Base-by-base conservation (phyloP, 805 yeast species). In the Cyberlindnera mycetangii region DNA sequence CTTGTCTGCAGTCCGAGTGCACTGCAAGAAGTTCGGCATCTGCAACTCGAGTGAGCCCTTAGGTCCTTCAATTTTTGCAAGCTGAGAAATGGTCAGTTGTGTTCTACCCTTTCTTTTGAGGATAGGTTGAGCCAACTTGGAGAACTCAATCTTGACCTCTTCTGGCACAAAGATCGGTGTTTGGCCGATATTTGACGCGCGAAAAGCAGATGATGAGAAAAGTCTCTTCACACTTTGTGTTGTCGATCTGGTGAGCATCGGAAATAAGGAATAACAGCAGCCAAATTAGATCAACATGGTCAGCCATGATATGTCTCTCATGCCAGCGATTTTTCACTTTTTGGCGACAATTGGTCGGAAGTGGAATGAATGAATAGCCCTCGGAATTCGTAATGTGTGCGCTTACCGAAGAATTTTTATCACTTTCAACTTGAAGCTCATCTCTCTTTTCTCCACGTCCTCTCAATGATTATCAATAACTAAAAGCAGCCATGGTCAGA, bases 181-280 rank as follows among this genome's bases (percentile, higher is more conserved):
- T 24, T 85, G 77, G 7, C 98, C 98, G 41, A 92, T 78, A 61
- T 89, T 85, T 3, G 95, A 85, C 32, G 58, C 52, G 16, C 63
- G 53, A 3, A 51, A 35, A 2, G 56, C 20, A 2, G 66, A 45
- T 9, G 66, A 45, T 1, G 73, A 65, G 47, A 75, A 72, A 4
- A 51, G 41, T 44, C 76, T 61, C 42, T 47, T 56, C 15, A 40
- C 33, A 16, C 32, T 16, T 28, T 31, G 32, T 27, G 28, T 17
- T 20, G 41, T 39, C 11, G 47, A 41, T 44, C 51, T 39, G 32
- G 21, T 28, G 40, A 42, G 24, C 53, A 42, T 42, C 15, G 11
- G 12, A 34, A 11, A 36, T 22, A 10, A 24, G 22, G n/a, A 17
- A 15, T 31, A 36, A 14, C 28, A 25, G 14, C 36, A 7, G n/a